Conservation (phyloP, 2,329 filamentous ascomycete genomes). For the Pseudocercospora fuligena region DNA sequence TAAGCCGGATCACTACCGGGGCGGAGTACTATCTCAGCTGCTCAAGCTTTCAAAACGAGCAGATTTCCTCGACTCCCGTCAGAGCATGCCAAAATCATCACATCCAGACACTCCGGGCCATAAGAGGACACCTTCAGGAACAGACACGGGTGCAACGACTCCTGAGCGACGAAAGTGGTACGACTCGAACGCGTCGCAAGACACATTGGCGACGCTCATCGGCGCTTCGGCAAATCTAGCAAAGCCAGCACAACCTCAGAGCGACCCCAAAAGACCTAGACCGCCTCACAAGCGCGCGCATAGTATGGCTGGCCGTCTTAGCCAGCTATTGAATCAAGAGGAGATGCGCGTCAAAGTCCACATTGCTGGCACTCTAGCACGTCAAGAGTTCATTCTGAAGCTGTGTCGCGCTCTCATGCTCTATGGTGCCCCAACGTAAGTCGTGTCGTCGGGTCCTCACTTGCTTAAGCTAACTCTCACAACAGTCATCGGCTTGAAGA, state of each 20-base stretch:
- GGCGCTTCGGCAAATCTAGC: slow-evolving; percentile 51
- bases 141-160: slow-evolving; percentile 26
- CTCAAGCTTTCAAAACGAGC: slow-evolving; percentile 67
- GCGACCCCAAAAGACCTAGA: slow-evolving; percentile 38
- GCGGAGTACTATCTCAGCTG: slow-evolving; percentile 73
- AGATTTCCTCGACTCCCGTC: slow-evolving; percentile 7
- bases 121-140: slow-evolving; percentile 47
- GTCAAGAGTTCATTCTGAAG: slow-evolving; percentile 82
- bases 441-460: not conserved
- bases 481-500: slow-evolving; percentile 72
- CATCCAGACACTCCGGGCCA: slow-evolving; percentile 39
- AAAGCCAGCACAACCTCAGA: slow-evolving; percentile 45
- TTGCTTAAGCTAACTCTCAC: not conserved
- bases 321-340: slow-evolving; percentile 42
- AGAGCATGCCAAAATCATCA: slow-evolving; percentile 22
- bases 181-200: slow-evolving; percentile 21
- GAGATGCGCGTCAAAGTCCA: slow-evolving; percentile 65
- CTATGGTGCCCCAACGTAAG: slow-evolving; percentile 64
- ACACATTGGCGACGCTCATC: slow-evolving; percentile 40
- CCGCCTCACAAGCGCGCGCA: slow-evolving; percentile 26
- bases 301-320: slow-evolving; percentile 40
- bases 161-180: slow-evolving; percentile 31
- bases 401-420: slow-evolving; percentile 86
- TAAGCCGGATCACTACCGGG: slow-evolving; percentile 69
- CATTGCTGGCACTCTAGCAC: slow-evolving; percentile 71